A percentile compares a stretch with the other conserved stretches of the same genome.
Conservation (phyloP, 768 basidiomycete species). For the Lentinula sp. region DNA sequence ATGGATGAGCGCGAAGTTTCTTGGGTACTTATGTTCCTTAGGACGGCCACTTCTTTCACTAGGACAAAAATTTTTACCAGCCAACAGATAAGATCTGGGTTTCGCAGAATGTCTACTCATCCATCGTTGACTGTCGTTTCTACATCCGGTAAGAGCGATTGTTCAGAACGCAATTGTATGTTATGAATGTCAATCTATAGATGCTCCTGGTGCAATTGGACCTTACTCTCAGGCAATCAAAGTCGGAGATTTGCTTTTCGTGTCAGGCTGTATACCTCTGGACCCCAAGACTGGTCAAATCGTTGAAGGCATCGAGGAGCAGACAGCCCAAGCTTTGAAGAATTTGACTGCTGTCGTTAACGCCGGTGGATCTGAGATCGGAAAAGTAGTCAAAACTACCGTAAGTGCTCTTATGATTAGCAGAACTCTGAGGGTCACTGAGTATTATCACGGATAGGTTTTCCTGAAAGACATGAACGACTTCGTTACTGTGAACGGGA, state of each 20-base stretch:
- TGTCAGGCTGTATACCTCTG: constrained; percentile 85
- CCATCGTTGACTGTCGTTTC: constrained; percentile 32
- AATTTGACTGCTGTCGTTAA: constrained; percentile 83
- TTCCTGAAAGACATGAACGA: constrained; percentile 93
- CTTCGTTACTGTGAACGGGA: constrained; percentile 73
- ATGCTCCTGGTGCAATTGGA: constrained; percentile 73
- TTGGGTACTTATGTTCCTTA: not conserved
- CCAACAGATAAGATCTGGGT: not conserved
- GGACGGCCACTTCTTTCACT: not conserved
- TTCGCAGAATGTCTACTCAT: constrained; percentile 23
- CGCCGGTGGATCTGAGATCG: constrained; percentile 71
- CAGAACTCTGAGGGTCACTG: not conserved
- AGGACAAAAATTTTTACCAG: not conserved
- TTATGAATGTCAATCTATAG: constrained; percentile 27
- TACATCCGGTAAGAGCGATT: constrained; percentile 29
- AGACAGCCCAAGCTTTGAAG: constrained; percentile 78
- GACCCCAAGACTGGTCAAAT: constrained; percentile 67
- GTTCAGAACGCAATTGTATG: not conserved
- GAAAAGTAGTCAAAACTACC: constrained; percentile 87
- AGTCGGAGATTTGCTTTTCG: constrained; percentile 78
- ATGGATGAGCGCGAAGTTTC: too few relatives aligned
- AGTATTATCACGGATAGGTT: constrained; percentile 40
- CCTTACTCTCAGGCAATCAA: constrained; percentile 89
- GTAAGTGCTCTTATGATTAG: constrained; percentile 35
- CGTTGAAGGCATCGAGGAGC: constrained; percentile 69